Evolutionary conservation across 768 basidiomycete species (phyloP), one percentile per base, ranked within the genome.

Genomic region (Phylloporus sp.): DNA sequence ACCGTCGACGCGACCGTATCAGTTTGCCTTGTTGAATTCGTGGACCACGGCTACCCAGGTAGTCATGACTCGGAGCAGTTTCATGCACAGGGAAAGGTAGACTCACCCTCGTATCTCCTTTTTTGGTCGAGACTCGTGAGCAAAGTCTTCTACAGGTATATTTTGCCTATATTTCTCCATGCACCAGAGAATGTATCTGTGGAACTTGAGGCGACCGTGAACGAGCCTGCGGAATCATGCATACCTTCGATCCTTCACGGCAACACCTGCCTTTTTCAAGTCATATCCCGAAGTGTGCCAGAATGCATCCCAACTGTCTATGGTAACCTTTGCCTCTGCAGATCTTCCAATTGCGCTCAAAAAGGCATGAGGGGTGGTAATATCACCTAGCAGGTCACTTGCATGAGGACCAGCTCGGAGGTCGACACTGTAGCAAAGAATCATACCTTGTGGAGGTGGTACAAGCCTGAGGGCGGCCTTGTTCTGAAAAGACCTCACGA

Each of bases 161-260:
- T 79, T 81, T 42, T 70, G 69, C 21, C 86, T 75, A 63, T 75
- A 92, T 60, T 88, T 90, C 60, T 87, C 80, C 81, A 89, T 81
- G 55, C 82, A 82, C 90, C 88, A 90, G 8, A 90, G 68, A 46
- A 90, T 79, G 57, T 92, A 92, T 60, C 90, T 91, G 54, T 14
- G 35, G 9, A 36, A 38, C 43, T 52, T 50, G 38, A 49, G 35
- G 28, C 44, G 14, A 44, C 32, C 44, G 27, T 36, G 47, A 17
- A 34, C 31, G 34, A 11, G 27, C 17, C 44, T 34, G n/a, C 27
- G 14, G 27, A 26, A 6, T 22, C 28, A 20, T 24, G 68, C 79
- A 45, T 55, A 83, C 90, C 82, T 80, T 59, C 89, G 75, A 55
- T 91, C 89, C 58, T 73, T 73, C 23, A 86, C 78, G 31, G 69